These are phyloP conservation scores for Entomortierella lignicola DNA, from an alignment of 192 early-diverging fungal species.

Conservation along the genomic window DNA sequence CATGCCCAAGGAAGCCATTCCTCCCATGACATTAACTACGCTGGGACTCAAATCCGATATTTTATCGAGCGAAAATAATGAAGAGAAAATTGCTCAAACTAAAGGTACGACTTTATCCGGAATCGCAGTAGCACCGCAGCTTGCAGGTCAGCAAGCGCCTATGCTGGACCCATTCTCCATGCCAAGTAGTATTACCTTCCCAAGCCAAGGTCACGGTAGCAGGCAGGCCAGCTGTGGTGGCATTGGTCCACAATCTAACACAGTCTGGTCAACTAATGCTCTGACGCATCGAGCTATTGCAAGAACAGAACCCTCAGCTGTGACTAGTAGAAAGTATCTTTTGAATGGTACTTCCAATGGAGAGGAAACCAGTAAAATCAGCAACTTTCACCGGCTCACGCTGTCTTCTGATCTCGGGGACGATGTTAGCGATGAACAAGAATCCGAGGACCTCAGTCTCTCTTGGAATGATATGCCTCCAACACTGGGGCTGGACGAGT, in stretches of 20 bases:
- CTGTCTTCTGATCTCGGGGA: background rate
- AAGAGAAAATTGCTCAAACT: background rate
- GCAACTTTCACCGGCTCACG: conserved; percentile 1
- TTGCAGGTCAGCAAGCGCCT: background rate
- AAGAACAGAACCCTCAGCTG: conserved; percentile 1
- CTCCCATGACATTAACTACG: conserved; percentile 33
- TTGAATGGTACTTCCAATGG: background rate
- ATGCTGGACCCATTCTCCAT: conserved; percentile 54
- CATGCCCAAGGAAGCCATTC: background rate
- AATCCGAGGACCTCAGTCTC: conserved; percentile 30
- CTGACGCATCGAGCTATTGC: conserved; percentile 21
- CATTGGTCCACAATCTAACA: background rate
- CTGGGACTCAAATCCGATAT: background rate
- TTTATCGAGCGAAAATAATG: background rate
- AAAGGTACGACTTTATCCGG: background rate
- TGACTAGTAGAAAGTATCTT: background rate
- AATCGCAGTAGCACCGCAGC: background rate
- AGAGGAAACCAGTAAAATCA: background rate
- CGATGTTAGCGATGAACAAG: background rate
- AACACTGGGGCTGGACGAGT: conserved; percentile 46
- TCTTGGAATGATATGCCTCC: conserved; percentile 52
- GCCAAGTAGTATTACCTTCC: conserved; percentile 48
- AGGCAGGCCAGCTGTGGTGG: conserved; percentile 5
- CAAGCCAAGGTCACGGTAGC: conserved; percentile 14
- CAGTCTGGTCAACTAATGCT: conserved; percentile 31